Conservation (phyloP, 352 stramenopile genomes). For the Globisporangium rhizosaccharum region DNA sequence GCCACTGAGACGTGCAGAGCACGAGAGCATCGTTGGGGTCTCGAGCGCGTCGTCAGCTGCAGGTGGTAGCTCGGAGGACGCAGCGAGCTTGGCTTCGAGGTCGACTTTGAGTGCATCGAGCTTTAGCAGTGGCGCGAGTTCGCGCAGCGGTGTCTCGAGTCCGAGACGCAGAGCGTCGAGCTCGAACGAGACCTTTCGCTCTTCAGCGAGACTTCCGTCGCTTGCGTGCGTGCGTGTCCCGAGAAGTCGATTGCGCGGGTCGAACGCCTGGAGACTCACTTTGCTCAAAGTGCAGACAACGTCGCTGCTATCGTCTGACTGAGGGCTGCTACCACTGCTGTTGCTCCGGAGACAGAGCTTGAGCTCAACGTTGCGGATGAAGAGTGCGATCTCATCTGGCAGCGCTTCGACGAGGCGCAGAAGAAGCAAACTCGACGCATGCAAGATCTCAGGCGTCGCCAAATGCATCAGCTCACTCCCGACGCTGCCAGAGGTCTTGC, state of each 20-base stretch:
- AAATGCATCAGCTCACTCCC: neutral
- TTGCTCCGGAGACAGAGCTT: neutral
- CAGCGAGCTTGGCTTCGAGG: conserved; percentile 9
- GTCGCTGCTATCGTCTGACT: neutral
- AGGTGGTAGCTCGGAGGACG: neutral
- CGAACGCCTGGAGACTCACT: conserved; percentile 2
- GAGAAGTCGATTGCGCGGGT: conserved; percentile 5
- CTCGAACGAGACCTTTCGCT: conserved; percentile 7
- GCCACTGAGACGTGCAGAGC: conserved; percentile 7
- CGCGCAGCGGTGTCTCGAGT: neutral
- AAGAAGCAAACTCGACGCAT: conserved; percentile 1
- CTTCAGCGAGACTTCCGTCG: neutral
- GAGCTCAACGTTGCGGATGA: conserved; percentile 10
- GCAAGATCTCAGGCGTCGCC: neutral
- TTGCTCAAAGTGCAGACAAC: neutral
- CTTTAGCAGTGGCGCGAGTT: conserved; percentile 1
- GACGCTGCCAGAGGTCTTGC: neutral
- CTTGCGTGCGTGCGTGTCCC: neutral
- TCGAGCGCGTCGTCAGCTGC: neutral
- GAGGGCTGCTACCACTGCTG: neutral
- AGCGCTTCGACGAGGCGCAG: conserved; percentile 8
- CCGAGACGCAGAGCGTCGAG: conserved; percentile 1
- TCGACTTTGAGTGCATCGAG: conserved; percentile 11
- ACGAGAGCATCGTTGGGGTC: neutral
- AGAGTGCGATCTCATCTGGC: conserved; percentile 4